Conservation (phyloP, 306 rosid genomes). For the Pyrus betulifolia region DNA sequence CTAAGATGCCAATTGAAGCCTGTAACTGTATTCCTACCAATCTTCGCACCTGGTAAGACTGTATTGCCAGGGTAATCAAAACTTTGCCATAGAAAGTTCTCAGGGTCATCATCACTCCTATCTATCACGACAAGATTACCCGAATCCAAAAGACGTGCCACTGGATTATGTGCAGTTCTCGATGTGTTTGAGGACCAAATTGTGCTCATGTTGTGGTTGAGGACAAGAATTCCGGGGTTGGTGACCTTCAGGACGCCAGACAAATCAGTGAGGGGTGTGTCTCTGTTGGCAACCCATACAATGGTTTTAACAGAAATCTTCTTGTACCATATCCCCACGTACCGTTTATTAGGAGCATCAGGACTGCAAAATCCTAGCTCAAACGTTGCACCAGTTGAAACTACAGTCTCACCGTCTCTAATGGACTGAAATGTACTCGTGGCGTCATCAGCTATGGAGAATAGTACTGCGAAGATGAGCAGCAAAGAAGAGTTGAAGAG, state of each 20-base stretch:
- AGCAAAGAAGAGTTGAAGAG: no score
- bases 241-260: no score
- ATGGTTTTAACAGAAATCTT: neutral
- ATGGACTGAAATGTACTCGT: no score
- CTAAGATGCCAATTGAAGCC: constrained; percentile 18
- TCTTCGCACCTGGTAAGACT: no score
- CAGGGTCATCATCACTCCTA: neutral
- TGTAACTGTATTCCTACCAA: neutral
- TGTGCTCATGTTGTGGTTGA: no score
- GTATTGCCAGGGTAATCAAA: constrained; percentile 12
- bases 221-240: no score
- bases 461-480: no score
- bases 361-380: constrained; percentile 21
- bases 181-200: no score
- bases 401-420: no score
- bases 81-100: constrained; percentile 35
- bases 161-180: neutral
- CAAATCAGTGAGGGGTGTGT: no score
- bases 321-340: constrained; percentile 19
- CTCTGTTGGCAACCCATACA: constrained; percentile 1
- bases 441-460: no score
- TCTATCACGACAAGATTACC: constrained; percentile 43
- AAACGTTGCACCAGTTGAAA: neutral
- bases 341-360: neutral
- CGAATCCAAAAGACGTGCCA: constrained; percentile 1